Evolutionary conservation across 1,139 yeast genomes (phyloP).

Genomic region (Debaryomyces udenii): DNA sequence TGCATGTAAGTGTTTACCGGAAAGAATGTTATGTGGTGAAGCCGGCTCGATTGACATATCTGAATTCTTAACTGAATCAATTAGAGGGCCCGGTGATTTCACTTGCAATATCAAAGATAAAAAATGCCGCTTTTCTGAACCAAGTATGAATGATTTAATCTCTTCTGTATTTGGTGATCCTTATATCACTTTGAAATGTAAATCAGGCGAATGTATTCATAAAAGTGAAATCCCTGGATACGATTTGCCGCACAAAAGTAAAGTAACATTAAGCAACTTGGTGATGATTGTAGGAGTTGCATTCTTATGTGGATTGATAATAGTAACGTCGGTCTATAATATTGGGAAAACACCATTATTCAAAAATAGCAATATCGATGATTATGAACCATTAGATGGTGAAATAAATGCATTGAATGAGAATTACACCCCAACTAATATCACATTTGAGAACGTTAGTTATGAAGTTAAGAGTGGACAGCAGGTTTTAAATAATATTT

Average conservation of each 20-base stretch:
- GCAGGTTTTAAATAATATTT: slow-evolving; percentile 59
- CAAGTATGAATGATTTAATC: slow-evolving; percentile 92
- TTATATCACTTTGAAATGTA: slow-evolving; percentile 75
- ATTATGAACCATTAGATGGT: slow-evolving; percentile 31
- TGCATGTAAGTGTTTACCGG: slow-evolving; percentile 87
- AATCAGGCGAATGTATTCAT: slow-evolving; percentile 89
- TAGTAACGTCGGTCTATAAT: slow-evolving; percentile 51
- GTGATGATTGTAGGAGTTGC: slow-evolving; percentile 55
- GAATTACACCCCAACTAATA: slow-evolving; percentile 71
- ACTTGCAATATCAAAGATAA: slow-evolving; percentile 66
- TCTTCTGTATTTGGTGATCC: slow-evolving; percentile 92
- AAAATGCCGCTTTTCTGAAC: slow-evolving; percentile 83
- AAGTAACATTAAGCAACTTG: slow-evolving; percentile 52
- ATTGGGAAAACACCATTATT: slow-evolving; percentile 70
- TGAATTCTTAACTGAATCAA: slow-evolving; percentile 87
- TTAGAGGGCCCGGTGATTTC: slow-evolving; percentile 91
- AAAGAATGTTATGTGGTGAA: slow-evolving; percentile 90
- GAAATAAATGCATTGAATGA: slow-evolving; percentile 49
- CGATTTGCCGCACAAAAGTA: slow-evolving; percentile 61
- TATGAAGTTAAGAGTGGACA: slow-evolving; percentile 60
- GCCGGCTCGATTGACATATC: slow-evolving; percentile 92
- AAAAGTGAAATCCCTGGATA: slow-evolving; percentile 93
- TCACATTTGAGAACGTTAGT: slow-evolving; percentile 72
- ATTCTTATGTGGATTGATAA: slow-evolving; percentile 36
- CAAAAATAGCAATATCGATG: slow-evolving; percentile 28